These are phyloP conservation scores for Lumnitzera racemosa DNA, from an alignment of 345 rosid species.

Conservation along the genomic window DNA sequence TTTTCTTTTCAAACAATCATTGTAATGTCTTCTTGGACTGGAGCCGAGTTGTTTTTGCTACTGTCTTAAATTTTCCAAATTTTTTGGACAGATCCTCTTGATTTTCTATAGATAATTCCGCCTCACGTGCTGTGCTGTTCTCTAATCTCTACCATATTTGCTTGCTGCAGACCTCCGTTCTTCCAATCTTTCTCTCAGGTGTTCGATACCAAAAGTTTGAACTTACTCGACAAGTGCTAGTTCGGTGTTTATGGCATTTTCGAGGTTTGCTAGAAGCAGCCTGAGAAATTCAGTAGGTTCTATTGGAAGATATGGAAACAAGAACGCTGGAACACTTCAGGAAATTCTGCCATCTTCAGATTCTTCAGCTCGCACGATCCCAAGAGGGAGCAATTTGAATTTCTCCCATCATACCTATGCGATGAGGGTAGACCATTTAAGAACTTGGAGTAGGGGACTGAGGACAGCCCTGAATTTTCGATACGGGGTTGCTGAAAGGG, in stretches of 20 bases:
- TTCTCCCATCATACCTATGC: slow-evolving; percentile 14
- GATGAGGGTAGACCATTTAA: slow-evolving; percentile 12
- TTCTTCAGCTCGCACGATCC: slow-evolving; percentile 14
- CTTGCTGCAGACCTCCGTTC: slow-evolving; percentile 13
- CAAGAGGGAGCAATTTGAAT: slow-evolving; percentile 8
- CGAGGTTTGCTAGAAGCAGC: slow-evolving; percentile 38
- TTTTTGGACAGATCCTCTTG: no score
- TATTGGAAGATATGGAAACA: slow-evolving; percentile 14
- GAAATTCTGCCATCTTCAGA: slow-evolving; percentile 5
- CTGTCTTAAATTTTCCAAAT: slow-evolving; percentile 8
- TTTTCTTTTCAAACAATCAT: slow-evolving; percentile 21
- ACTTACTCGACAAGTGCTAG: slow-evolving; percentile 9
- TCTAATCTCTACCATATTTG: no score
- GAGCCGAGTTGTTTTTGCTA: slow-evolving; percentile 12
- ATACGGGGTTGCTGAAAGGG: slow-evolving; percentile 26
- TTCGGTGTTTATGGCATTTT: slow-evolving; percentile 43
- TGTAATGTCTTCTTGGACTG: background rate
- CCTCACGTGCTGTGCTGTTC: no score
- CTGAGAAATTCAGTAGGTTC: slow-evolving; percentile 41
- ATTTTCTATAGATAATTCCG: no score
- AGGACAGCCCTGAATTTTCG: slow-evolving; percentile 29
- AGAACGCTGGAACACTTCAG: slow-evolving; percentile 10
- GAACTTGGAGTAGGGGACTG: slow-evolving; percentile 45
- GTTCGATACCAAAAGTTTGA: slow-evolving; percentile 1
- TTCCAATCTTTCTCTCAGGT: slow-evolving; percentile 1